These are phyloP conservation scores for Achaetomium macrosporum DNA, from an alignment of 2,329 filamentous ascomycete species.

Conservation along the genomic window DNA sequence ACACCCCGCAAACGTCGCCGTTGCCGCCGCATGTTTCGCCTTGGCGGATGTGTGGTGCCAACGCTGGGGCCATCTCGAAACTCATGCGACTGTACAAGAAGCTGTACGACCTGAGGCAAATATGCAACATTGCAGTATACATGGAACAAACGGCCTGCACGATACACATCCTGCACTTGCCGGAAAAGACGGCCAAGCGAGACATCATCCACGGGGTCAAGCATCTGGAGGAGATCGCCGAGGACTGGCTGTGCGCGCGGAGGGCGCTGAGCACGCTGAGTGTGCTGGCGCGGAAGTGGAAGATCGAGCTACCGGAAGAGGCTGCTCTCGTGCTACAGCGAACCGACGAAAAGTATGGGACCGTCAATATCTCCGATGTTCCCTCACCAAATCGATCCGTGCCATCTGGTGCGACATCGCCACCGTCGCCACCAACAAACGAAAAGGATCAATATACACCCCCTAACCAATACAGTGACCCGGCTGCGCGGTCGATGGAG, in stretches of 20 bases:
- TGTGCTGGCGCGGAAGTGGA: slow-evolving; percentile 83
- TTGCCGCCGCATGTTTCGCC: slow-evolving; percentile 84
- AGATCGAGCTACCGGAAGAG: slow-evolving; percentile 78
- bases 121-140: slow-evolving; percentile 94
- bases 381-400: slow-evolving; percentile 44
- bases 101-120: slow-evolving; percentile 82
- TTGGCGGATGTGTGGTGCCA: slow-evolving; percentile 82
- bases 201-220: slow-evolving; percentile 89
- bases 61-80: slow-evolving; percentile 85
- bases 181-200: slow-evolving; percentile 81
- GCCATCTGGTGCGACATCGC: slow-evolving; percentile 17
- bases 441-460: slow-evolving; percentile 33
- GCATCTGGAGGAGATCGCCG: slow-evolving; percentile 90
- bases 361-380: slow-evolving; percentile 57
- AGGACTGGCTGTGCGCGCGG: slow-evolving; percentile 87
- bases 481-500: slow-evolving; percentile 25
- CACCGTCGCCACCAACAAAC: slow-evolving; percentile 19
- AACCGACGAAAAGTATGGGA: slow-evolving; percentile 74
- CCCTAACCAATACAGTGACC: slow-evolving; percentile 30
- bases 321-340: slow-evolving; percentile 69
- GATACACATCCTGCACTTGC: slow-evolving; percentile 87
- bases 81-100: slow-evolving; percentile 92
- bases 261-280: slow-evolving; percentile 80
- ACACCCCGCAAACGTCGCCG: slow-evolving; percentile 72
- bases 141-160: slow-evolving; percentile 92